Percentiles rank a stretch among this genome's conserved stretches.
Evolutionary conservation across 2,329 filamentous ascomycete genomes (phyloP).

Genomic region (Coniochaeta sp.): DNA sequence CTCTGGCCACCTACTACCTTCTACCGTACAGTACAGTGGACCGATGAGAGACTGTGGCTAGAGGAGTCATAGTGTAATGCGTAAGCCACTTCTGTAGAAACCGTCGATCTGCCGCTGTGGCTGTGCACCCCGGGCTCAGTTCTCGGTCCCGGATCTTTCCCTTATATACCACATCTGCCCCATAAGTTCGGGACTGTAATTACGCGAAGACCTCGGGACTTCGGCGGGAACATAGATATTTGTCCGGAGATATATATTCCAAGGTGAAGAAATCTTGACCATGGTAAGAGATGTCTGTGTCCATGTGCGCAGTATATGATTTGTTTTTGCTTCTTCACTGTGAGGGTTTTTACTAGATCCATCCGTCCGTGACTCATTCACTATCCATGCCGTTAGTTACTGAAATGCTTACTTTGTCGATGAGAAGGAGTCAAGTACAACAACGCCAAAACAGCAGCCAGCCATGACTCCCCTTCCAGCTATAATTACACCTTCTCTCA

Average conservation of each 20-base stretch:
- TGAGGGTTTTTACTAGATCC: background rate
- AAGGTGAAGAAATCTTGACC: background rate
- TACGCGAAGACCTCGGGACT: background rate
- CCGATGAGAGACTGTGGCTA: background rate
- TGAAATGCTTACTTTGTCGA: background rate
- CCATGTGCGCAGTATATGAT: background rate
- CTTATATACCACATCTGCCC: background rate
- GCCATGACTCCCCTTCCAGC: slow-evolving; percentile 9
- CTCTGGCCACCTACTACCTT: slow-evolving; percentile 1
- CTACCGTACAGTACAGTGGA: no score
- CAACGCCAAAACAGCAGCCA: background rate
- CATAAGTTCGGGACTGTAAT: background rate
- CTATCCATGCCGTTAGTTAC: background rate
- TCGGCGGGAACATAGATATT: background rate
- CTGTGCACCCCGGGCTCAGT: background rate
- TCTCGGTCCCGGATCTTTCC: background rate
- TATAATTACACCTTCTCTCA: slow-evolving; percentile 33
- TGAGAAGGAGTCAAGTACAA: background rate
- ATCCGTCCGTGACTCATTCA: background rate
- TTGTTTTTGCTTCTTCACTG: background rate
- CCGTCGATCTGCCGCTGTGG: background rate
- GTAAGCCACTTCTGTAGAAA: background rate
- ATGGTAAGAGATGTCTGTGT: background rate
- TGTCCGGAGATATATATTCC: background rate
- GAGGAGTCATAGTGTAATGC: background rate